Percentiles rank a stretch among this genome's conserved stretches.
Conservation (phyloP, 179 eudicot species). For the Nepenthes alata region DNA sequence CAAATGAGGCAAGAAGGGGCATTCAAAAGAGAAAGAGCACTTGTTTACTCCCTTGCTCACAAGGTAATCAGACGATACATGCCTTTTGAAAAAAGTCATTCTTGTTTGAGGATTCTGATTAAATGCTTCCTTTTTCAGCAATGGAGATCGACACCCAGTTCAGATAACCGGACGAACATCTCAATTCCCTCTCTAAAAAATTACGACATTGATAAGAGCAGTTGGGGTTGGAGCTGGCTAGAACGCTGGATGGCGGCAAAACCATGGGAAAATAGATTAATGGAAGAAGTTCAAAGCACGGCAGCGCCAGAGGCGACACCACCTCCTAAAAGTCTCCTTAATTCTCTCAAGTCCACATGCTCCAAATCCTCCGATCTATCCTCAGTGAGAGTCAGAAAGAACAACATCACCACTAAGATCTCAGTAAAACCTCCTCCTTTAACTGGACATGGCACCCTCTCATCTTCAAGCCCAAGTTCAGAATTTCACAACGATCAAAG, state of each 20-base stretch:
- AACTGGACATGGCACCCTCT: slow-evolving; percentile 29
- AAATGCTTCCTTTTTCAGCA: slow-evolving; percentile 23
- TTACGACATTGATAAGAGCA: slow-evolving; percentile 35
- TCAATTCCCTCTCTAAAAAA: slow-evolving; percentile 30
- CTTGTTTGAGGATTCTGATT: neutral
- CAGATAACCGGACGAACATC: slow-evolving; percentile 20
- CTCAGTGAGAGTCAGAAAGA: slow-evolving; percentile 48
- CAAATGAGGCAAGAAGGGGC: slow-evolving; percentile 42
- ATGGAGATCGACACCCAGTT: slow-evolving; percentile 38
- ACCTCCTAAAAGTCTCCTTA: slow-evolving; percentile 18
- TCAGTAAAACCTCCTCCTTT: slow-evolving; percentile 44
- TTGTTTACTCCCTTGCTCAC: slow-evolving; percentile 28
- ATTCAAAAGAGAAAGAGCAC: slow-evolving; percentile 36
- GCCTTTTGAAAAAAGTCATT: neutral
- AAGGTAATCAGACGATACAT: slow-evolving; percentile 12
- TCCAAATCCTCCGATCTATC: neutral
- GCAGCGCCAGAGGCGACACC: slow-evolving; percentile 44
- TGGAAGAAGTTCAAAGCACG: slow-evolving; percentile 50
- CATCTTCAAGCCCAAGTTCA: slow-evolving; percentile 77
- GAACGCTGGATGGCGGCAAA: slow-evolving; percentile 98
- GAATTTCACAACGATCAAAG: slow-evolving; percentile 57
- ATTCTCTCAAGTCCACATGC: slow-evolving; percentile 9
- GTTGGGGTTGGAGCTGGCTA: slow-evolving; percentile 83
- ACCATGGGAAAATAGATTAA: slow-evolving; percentile 88
- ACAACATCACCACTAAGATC: slow-evolving; percentile 54